Evolutionary conservation across 2,329 filamentous ascomycete species (phyloP), one percentile per base, ranked within the genome.

Genomic region (Xylaria sp.): DNA sequence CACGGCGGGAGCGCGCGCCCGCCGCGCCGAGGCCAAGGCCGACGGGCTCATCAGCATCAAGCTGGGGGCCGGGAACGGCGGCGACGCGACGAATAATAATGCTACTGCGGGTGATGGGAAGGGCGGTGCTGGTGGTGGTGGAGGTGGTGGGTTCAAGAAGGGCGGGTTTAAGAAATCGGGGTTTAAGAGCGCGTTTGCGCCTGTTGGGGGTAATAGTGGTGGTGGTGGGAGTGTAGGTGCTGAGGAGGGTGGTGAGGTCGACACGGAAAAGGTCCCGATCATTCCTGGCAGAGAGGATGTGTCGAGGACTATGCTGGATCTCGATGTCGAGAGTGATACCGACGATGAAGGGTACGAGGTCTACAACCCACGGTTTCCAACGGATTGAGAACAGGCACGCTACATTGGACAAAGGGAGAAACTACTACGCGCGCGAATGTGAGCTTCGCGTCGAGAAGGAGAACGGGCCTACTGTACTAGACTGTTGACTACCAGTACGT

Each of bases 111-210:
- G 72, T 25, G 74, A 76, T n/a, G 81, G 82, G 0, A 66, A 66
- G 25, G 65, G 66, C n/a, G 55, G 50, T 12, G 63, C 62, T 12
- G 63, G 57, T 23, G 56, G 55, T 23, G 62, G 51, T 1, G 39
- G 60, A 6, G 87, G 89, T 2, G 34, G 60, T 7, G 87, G 89
- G 0, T 89, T 91, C 74, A 92, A 90, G 76, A 91, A 90, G 76
- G 87, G 87, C 0, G 90, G 89, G 0, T 94, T 94, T 77, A 94
- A 94, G 81, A 96, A 95, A 77, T 90, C 91, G 1, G 93, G 92
- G 0, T 94, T 94, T 80, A 94, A 93, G 81, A 91, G 90, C 75
- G 91, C 92, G 1, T 92, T 94, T 82, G 86, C 87, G 4, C 82
- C 88, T 1, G 85, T 85, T 1, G 85, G 84, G 32, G 79, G 76